Evolutionary conservation across 257 asterid genomes (phyloP).

Genomic region (Nicotiana sylvestris): DNA sequence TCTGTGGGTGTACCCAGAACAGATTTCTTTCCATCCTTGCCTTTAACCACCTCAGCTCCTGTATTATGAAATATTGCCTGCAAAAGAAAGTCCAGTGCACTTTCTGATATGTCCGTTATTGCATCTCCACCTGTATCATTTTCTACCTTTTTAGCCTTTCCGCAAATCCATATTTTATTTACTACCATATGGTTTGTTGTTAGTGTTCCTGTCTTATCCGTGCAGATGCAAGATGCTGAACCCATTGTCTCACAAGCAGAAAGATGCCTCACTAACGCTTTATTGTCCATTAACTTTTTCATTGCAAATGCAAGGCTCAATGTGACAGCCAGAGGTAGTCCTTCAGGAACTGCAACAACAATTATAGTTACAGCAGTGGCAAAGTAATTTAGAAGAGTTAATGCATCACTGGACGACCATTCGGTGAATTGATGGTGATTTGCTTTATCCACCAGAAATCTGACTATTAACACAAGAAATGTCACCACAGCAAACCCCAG

Average conservation of each 20-base stretch:
- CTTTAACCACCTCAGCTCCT: constrained; percentile 78
- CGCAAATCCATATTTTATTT: constrained; percentile 68
- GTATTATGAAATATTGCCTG: constrained; percentile 83
- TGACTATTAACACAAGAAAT: constrained; percentile 54
- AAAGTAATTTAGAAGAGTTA: constrained; percentile 68
- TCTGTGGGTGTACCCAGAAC: constrained; percentile 93
- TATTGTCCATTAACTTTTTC: constrained; percentile 77
- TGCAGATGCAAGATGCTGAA: constrained; percentile 88
- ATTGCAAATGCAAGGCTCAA: constrained; percentile 94
- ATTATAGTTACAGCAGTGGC: constrained; percentile 97
- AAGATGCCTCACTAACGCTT: constrained; percentile 84
- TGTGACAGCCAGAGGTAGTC: constrained; percentile 92
- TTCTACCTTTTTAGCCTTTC: constrained; percentile 42
- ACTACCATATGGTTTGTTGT: constrained; percentile 96
- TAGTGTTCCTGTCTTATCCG: constrained; percentile 95
- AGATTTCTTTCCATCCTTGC: constrained; percentile 57
- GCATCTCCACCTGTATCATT: constrained; percentile 26
- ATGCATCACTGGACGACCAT: constrained; percentile 79
- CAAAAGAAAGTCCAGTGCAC: constrained; percentile 43
- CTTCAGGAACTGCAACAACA: constrained; percentile 99
- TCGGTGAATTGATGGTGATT: constrained; percentile 41
- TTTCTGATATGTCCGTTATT: constrained; percentile 40
- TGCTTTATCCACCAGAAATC: constrained; percentile 73
- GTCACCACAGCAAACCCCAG: constrained; percentile 66
- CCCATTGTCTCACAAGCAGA: constrained; percentile 99